Conservation (phyloP, 805 yeast species). For the Groenewaldozyma salmanticensis region DNA sequence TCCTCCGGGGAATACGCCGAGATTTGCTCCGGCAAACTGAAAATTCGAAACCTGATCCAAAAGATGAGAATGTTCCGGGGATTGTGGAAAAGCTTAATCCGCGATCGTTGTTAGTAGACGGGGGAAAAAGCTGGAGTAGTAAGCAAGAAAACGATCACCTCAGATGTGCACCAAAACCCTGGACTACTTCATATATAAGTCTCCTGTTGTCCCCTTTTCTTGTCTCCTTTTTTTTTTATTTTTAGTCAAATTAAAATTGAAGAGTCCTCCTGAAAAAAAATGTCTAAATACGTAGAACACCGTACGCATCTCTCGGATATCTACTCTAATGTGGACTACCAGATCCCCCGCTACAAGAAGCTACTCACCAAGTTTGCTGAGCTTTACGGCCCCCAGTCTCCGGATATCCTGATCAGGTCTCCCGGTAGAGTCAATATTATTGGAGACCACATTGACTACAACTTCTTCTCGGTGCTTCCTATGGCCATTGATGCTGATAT, state of each 20-base stretch:
- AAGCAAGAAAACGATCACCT: too few relatives aligned
- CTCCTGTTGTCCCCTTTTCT: conserved; percentile 1
- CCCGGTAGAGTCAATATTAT: conserved; percentile 73
- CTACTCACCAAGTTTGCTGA: conserved; percentile 15
- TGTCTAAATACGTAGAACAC: conserved; percentile 7
- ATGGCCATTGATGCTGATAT: conserved; percentile 63
- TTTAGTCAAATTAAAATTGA: not conserved
- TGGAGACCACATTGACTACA: conserved; percentile 69
- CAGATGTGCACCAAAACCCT: too few relatives aligned
- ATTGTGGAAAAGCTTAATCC: not conserved
- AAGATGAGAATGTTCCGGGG: not conserved
- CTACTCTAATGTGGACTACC: conserved; percentile 16
- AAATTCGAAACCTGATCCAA: too few relatives aligned
- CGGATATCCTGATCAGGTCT: conserved; percentile 46
- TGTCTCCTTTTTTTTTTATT: not conserved
- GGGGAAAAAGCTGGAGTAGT: not conserved
- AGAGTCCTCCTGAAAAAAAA: not conserved
- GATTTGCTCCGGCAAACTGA: too few relatives aligned
- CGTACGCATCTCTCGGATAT: conserved; percentile 12
- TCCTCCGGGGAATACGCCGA: too few relatives aligned
- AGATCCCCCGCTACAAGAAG: conserved; percentile 12
- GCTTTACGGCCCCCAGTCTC: conserved; percentile 15
- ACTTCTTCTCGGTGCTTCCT: conserved; percentile 57
- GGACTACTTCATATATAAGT: too few relatives aligned
- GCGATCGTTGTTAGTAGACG: not conserved